Conservation (phyloP, 2,329 filamentous ascomycete genomes). For the Pseudogymnoascus verrucosus region DNA sequence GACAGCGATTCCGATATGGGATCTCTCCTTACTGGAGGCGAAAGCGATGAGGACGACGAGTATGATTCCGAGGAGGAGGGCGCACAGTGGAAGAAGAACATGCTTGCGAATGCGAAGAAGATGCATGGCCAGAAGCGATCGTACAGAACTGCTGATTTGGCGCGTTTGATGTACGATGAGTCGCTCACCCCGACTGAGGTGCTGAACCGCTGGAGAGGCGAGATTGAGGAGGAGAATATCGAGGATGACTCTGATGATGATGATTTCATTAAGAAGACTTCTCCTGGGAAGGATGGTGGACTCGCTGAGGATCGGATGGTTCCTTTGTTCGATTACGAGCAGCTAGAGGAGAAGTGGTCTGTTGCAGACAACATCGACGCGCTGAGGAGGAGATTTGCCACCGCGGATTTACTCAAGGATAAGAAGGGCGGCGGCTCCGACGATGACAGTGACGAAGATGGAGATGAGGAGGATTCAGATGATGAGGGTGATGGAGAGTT, state of each 20-base stretch:
- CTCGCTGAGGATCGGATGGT: constrained; percentile 70
- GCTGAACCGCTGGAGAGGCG: constrained; percentile 70
- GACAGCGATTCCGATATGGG: constrained; percentile 96
- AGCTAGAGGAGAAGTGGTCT: constrained; percentile 79
- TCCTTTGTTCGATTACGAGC: constrained; percentile 70
- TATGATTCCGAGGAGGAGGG: constrained; percentile 64
- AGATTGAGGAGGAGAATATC: constrained; percentile 46
- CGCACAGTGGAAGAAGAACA: constrained; percentile 80
- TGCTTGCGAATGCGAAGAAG: constrained; percentile 64
- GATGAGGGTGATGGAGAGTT: constrained; percentile 70
- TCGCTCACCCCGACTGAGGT: constrained; percentile 68
- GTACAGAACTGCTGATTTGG: constrained; percentile 75
- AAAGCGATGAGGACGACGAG: constrained; percentile 36
- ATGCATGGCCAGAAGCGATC: constrained; percentile 62
- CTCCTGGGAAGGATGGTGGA: constrained; percentile 58
- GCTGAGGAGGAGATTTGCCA: constrained; percentile 68
- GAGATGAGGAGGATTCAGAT: constrained; percentile 39
- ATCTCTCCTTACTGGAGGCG: constrained; percentile 45
- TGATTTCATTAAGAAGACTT: constrained; percentile 58
- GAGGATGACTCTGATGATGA: constrained; percentile 47
- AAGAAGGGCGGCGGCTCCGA: constrained; percentile 43
- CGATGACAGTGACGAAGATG: constrained; percentile 37
- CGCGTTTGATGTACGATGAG: constrained; percentile 81
- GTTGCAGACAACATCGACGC: constrained; percentile 68
- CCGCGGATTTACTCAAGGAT: constrained; percentile 53